phyloP scores from a whole-genome alignment of 2,329 filamentous ascomycete genomes.

The Alternaria panax region DNA sequence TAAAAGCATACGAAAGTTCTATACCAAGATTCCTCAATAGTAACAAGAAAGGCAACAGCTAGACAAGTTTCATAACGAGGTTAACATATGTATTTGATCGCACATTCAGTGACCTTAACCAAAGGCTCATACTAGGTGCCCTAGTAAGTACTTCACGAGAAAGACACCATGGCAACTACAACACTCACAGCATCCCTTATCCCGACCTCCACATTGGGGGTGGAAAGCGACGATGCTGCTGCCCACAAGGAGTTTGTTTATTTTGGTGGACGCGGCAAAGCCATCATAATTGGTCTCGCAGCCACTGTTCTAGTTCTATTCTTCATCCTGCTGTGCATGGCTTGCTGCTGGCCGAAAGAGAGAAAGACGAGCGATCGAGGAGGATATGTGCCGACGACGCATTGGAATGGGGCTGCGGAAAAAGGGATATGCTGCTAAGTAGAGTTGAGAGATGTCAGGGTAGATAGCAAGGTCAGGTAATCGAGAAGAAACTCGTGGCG shows the following conservation, averaged over 20 bases:
- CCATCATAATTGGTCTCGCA: not conserved
- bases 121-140: not conserved
- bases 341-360: slow-evolving; percentile 1
- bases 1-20: not conserved
- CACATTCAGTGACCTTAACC: not conserved
- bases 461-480: not conserved
- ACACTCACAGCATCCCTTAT: not conserved
- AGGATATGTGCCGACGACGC: not conserved
- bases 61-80: not conserved
- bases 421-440: not conserved
- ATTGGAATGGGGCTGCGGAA: not conserved
- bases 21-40: not conserved
- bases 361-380: not conserved
- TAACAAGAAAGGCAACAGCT: not conserved
- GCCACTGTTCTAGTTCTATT: not conserved
- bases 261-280: not conserved
- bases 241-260: not conserved
- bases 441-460: too few relatives aligned
- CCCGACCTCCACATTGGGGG: not conserved
- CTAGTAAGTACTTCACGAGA: not conserved
- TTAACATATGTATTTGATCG: not conserved
- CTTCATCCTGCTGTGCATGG: not conserved
- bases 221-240: not conserved
- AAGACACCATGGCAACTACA: not conserved
- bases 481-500: not conserved